Base-by-base conservation (phyloP, 208 protist genomes). In the Crithidia bombi region DNA sequence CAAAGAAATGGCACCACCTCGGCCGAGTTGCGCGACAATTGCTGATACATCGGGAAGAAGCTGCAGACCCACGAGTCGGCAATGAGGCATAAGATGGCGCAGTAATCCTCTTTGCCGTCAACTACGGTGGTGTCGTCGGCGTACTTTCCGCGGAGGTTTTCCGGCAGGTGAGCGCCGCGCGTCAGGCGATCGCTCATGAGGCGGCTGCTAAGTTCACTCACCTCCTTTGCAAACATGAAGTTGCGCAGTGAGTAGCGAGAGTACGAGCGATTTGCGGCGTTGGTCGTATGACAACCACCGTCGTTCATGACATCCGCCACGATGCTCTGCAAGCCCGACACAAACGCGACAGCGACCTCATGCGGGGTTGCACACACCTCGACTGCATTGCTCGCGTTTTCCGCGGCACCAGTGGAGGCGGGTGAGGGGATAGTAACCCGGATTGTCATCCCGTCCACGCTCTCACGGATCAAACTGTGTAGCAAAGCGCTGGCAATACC, bases 51-150 rank as follows among this genome's bases (percentile, higher is more conserved):
- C 50, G 68, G 83, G 61, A 82, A 83, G 61, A 77, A 86, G 61
- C 56, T 79, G 28, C 69, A 73, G 54, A 85, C 58, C 86, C 86
- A 92, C 59, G 64, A 51, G 25, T 82, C 73, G 54, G 82, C 75
- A 25, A 72, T 68, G 38, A 41, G 28, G 50, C 23, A n/a, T 11
- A 78, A 47, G 23, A 78, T 54, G 32, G 46, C 57, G 33, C 50
- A 65, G 17, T 65, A 54, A 15, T 71, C 73, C 15, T 32, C 58
- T 38, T 59, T 63, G 65, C 36, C 46, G 38, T 78, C 65, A n/a
- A 72, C 28, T 7, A 39, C 46, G 10, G 43, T 35, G 23, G 25
- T 26, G 32, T 55, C 61, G 38, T 74, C 63, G 25, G 47, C 66
- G 64, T 75, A 80, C 68, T 80, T 80, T 28, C 44, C 50, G 26